Conservation (phyloP, 768 basidiomycete species). For the Boletus subparvulus region DNA sequence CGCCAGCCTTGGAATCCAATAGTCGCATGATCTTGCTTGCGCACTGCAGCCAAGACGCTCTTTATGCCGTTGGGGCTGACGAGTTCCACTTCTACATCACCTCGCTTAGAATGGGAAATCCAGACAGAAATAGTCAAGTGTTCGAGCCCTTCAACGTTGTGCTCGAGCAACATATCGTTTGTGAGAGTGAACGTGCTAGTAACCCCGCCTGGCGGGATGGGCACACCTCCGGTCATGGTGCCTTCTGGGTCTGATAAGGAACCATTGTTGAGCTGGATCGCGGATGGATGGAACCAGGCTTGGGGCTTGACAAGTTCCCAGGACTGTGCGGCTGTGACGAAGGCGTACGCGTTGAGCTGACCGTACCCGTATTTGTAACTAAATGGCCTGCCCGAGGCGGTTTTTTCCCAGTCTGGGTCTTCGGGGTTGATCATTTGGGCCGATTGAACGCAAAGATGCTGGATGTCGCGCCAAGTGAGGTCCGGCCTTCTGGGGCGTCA, state of each 20-base stretch:
- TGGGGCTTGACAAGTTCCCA: conserved; percentile 95
- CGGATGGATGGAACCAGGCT: conserved; percentile 79
- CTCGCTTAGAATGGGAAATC: conserved; percentile 84
- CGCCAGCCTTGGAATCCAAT: conserved; percentile 91
- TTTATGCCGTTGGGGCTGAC: conserved; percentile 81
- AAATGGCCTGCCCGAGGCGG: conserved; percentile 49
- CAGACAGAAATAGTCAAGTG: conserved; percentile 92
- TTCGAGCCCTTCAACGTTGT: conserved; percentile 87
- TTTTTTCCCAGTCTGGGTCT: conserved; percentile 93
- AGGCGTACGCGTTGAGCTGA: conserved; percentile 76
- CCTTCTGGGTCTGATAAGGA: conserved; percentile 46
- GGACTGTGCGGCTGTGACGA: conserved; percentile 73
- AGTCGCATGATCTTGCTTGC: conserved; percentile 60
- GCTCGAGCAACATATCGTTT: conserved; percentile 57
- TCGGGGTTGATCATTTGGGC: conserved; percentile 78
- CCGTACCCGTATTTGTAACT: conserved; percentile 98
- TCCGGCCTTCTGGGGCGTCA: conserved; percentile 63
- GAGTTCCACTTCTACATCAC: conserved; percentile 92
- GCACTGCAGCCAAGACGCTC: conserved; percentile 77
- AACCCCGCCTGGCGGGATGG: conserved; percentile 66
- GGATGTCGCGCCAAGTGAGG: conserved; percentile 94
- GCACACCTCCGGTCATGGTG: conserved; percentile 59
- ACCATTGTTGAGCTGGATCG: conserved; percentile 64
- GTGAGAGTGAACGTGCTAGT: conserved; percentile 64
- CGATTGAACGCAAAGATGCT: conserved; percentile 80